These are phyloP conservation scores for Aspergillus awamori DNA, from an alignment of 2,329 filamentous ascomycete genomes.

Conservation along the genomic window DNA sequence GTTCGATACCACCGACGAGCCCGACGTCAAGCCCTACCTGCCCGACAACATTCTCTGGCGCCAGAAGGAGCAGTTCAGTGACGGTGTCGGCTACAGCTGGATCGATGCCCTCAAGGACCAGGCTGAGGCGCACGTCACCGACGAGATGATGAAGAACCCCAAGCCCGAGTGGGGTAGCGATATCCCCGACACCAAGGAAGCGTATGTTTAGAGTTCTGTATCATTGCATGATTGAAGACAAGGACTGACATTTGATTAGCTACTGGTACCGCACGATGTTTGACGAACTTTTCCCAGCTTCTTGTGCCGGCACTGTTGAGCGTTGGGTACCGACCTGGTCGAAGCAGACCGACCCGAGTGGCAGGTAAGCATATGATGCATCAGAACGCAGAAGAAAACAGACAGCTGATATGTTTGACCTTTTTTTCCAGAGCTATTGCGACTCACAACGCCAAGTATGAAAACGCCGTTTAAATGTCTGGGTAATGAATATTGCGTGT, in stretches of 20 bases:
- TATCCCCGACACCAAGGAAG: slow-evolving; percentile 94
- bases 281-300: slow-evolving; percentile 94
- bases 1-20: slow-evolving; percentile 90
- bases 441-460: slow-evolving; percentile 75
- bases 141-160: slow-evolving; percentile 98
- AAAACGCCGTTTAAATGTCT: slow-evolving; percentile 46
- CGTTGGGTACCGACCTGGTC: slow-evolving; percentile 98
- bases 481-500: slow-evolving; percentile 15
- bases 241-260: slow-evolving; percentile 44
- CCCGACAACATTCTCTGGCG: slow-evolving; percentile 95
- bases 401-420: slow-evolving; percentile 12
- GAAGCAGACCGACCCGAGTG: slow-evolving; percentile 92
- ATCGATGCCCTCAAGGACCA: slow-evolving; percentile 97
- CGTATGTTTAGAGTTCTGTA: slow-evolving; percentile 56
- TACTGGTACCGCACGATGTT: slow-evolving; percentile 99
- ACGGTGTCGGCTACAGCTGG: slow-evolving; percentile 98
- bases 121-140: slow-evolving; percentile 83
- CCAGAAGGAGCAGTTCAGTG: slow-evolving; percentile 99
- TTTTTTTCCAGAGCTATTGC: slow-evolving; percentile 65
- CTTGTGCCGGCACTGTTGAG: slow-evolving; percentile 90
- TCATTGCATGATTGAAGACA: neutral
- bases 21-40: slow-evolving; percentile 80
- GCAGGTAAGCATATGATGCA: slow-evolving; percentile 63
- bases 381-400: neutral
- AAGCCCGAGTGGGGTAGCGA: slow-evolving; percentile 95